Evolutionary conservation across 2,329 filamentous ascomycete species (phyloP).

Genomic region (Colletotrichum simmondsii): DNA sequence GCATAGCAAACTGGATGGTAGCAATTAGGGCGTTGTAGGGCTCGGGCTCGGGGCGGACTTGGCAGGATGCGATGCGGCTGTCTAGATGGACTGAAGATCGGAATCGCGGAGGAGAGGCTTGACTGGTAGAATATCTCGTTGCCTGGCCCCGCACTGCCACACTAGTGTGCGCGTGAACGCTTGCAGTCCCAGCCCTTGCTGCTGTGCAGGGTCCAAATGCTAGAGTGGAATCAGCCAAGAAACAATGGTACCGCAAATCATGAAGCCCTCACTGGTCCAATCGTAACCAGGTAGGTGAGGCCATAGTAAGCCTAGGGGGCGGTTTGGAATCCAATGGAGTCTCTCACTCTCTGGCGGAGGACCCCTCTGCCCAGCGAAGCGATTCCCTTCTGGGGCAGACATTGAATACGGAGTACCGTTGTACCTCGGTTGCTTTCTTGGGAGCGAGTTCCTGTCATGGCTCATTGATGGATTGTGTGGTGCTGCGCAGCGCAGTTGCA

Average conservation of each 20-base stretch:
- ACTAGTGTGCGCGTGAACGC: conserved; percentile 32
- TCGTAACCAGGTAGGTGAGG: conserved; percentile 21
- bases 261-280: conserved; percentile 19
- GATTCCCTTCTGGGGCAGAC: background rate
- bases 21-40: background rate
- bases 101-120: conserved; percentile 34
- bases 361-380: background rate
- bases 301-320: conserved; percentile 3
- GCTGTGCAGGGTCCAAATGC: conserved; percentile 28
- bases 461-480: background rate
- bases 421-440: conserved; percentile 4
- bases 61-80: conserved; percentile 29
- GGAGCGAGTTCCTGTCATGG: background rate
- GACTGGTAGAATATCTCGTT: conserved; percentile 31
- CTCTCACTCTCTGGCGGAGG: background rate
- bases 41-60: conserved; percentile 28
- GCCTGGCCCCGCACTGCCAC: conserved; percentile 35
- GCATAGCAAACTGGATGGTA: conserved; percentile 4
- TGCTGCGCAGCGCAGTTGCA: conserved; percentile 19
- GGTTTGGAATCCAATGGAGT: background rate
- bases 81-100: conserved; percentile 34
- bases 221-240: conserved; percentile 32
- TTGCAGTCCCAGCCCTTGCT: conserved; percentile 30
- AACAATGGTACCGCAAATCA: conserved; percentile 28
- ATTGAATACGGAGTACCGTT: background rate